Conservation (phyloP, 2,329 filamentous ascomycete species). For the Colletotrichum theobromicola region DNA sequence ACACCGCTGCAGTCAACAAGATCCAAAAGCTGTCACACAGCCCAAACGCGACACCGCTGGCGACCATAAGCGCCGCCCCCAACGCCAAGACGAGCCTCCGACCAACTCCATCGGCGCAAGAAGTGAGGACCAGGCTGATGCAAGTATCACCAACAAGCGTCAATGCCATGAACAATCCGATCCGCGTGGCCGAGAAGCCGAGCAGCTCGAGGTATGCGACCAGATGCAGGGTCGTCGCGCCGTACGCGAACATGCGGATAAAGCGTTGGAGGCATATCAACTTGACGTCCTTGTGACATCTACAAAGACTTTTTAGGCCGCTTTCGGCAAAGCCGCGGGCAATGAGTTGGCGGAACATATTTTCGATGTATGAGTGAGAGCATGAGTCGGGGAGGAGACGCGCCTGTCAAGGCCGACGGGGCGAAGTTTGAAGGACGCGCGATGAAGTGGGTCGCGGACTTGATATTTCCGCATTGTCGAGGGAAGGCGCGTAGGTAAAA, state of each 20-base stretch:
- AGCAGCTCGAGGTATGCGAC: neutral
- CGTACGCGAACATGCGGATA: neutral
- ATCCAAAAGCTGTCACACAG: neutral
- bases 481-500: neutral
- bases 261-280: neutral
- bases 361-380: rapidly evolving
- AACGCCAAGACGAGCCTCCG: neutral
- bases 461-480: neutral
- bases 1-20: neutral
- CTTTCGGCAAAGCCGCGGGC: neutral
- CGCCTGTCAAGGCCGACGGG: neutral
- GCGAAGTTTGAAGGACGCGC: neutral
- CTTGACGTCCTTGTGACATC: neutral
- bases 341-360: neutral
- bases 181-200: neutral
- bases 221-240: neutral
- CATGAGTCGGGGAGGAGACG: neutral
- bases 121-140: neutral
- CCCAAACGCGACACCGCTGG: neutral
- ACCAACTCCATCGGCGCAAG: neutral
- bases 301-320: neutral
- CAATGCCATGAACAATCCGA: neutral
- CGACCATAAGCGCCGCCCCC: neutral
- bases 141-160: neutral
- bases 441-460: neutral